phyloP scores from a whole-genome alignment of 2,329 filamentous ascomycete genomes.

The Aschersonia sp. region DNA sequence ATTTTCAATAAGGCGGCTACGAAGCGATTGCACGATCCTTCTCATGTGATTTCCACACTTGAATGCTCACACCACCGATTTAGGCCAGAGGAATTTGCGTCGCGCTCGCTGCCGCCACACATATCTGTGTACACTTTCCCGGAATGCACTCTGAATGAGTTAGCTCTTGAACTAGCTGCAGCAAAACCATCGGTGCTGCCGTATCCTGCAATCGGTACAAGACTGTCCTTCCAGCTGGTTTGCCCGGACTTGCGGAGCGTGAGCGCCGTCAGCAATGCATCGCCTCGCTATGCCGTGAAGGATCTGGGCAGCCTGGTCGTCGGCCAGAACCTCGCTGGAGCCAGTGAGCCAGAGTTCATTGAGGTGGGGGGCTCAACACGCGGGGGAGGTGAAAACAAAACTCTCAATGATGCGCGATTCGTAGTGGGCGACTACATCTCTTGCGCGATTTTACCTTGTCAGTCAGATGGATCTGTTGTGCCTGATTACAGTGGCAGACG shows the following conservation, averaged over 20 bases:
- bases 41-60: not conserved
- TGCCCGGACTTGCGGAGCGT: slow-evolving; percentile 54
- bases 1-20: not conserved
- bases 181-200: slow-evolving; percentile 55
- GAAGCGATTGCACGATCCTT: not conserved
- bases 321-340: slow-evolving; percentile 38
- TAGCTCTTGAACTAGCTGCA: slow-evolving; percentile 61
- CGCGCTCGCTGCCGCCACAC: slow-evolving; percentile 44
- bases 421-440: slow-evolving; percentile 82
- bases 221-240: slow-evolving; percentile 76
- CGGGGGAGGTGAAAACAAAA: slow-evolving; percentile 55
- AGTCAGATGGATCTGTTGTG: slow-evolving; percentile 59
- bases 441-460: slow-evolving; percentile 65
- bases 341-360: slow-evolving; percentile 23
- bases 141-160: slow-evolving; percentile 65
- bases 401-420: slow-evolving; percentile 62
- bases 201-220: slow-evolving; percentile 60
- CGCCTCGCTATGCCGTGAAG: slow-evolving; percentile 54
- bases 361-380: slow-evolving; percentile 16
- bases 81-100: slow-evolving; percentile 57
- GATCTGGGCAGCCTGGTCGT: slow-evolving; percentile 75
- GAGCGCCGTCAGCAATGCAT: slow-evolving; percentile 10
- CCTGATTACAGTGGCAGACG: slow-evolving; percentile 31
- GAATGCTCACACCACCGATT: not conserved
- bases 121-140: slow-evolving; percentile 79